Base-by-base conservation (phyloP, 2,329 filamentous ascomycete genomes). In the Domatiomyces globalis region DNA sequence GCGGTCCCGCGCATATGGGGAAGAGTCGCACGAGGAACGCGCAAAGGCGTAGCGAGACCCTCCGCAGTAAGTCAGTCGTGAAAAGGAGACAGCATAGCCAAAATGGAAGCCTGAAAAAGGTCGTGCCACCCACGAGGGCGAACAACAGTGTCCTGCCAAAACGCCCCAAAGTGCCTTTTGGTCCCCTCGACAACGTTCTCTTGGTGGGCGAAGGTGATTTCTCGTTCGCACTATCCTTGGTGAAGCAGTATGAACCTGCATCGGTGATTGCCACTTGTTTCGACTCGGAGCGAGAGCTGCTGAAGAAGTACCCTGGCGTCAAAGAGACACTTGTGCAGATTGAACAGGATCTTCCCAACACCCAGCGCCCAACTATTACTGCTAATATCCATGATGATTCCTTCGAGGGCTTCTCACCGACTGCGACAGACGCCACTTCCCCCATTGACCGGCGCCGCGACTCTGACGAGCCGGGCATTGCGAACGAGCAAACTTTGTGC, bases 301-400 rank as follows among this genome's bases (percentile, higher is more conserved):
- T 72, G 9, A 72, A 69, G 54, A 95, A 94, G 68, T 89, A 90
- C 60, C 86, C 87, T 0, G 80, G 87, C 58, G 83, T 75, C 1
- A 42, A 33, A 20, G 49, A 47, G 6, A 59, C 54, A 2, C 46
- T 55, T 19, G 20, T 20, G 10, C 50, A 46, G 42, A 47, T 55
- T 43, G 33, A 48, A 45, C 65, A 33, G 8, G 29, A 12, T 33
- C 29, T 9, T 33, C 72, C n/a, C 75, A 73, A 61, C 57, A 61
- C 20, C 50, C 22, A 25, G 22, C 44, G 53, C 18, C n/a, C 56
- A 42, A 55, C 65, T 63, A 43, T 54, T 33, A 22, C 8, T n/a
- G 47, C 44, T 17, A 19, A 51, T 7, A 42, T 44, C 10, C n/a
- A 27, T 17, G 45, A 17, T 29, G 33, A 49, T 9, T 19, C 36